Conservation (phyloP, 257 asterid species). For the Echites panduratus region DNA sequence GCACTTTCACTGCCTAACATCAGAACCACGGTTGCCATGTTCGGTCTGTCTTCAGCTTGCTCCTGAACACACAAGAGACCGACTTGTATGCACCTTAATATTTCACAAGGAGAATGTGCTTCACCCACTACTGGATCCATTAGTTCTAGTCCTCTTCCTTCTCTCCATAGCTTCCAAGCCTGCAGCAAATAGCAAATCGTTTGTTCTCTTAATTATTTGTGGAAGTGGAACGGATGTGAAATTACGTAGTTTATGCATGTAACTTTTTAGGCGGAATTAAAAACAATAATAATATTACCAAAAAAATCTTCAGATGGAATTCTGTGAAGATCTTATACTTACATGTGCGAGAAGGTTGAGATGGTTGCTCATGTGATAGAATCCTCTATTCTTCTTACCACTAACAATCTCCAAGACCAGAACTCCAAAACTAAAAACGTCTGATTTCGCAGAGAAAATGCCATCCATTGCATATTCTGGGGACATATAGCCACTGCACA, state of each 20-base stretch:
- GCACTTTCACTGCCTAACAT: constrained; percentile 38
- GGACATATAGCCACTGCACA: constrained; percentile 47
- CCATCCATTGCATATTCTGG: constrained; percentile 57
- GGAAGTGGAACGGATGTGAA: too few species aligned
- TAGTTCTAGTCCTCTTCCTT: constrained; percentile 29
- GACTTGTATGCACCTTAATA: constrained; percentile 37
- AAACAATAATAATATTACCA: too few species aligned
- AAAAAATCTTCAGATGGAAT: neutral
- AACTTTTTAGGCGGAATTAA: too few species aligned
- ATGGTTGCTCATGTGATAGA: constrained; percentile 26
- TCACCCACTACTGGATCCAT: constrained; percentile 23
- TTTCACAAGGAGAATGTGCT: constrained; percentile 13
- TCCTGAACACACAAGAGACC: constrained; percentile 48
- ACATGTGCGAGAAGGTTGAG: constrained; percentile 45
- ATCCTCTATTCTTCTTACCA: constrained; percentile 41
- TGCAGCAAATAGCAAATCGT: neutral
- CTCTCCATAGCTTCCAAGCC: constrained; percentile 46
- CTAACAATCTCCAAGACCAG: constrained; percentile 40
- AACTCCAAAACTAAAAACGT: constrained; percentile 51
- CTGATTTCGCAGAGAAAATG: constrained; percentile 42
- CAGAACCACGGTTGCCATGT: constrained; percentile 34
- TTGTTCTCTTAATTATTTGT: neutral
- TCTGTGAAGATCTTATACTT: constrained; percentile 12
- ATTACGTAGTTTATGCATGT: neutral
- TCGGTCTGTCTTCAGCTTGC: constrained; percentile 43